phyloP scores from a whole-genome alignment of 331 rosid genomes.

The Malus hybrid region DNA sequence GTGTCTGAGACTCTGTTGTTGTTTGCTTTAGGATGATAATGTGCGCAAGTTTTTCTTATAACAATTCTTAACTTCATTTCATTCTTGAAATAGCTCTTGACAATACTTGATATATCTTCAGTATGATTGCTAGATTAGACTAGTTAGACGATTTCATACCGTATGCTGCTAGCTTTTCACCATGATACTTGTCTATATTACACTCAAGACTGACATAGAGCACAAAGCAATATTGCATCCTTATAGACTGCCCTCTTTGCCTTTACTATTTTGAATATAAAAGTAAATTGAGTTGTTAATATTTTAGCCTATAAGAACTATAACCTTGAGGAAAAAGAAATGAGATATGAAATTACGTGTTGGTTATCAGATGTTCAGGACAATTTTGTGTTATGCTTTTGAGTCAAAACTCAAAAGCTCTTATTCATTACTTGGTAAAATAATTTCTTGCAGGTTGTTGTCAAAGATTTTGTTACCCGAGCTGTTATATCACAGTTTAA shows the following conservation, averaged over 20 bases:
- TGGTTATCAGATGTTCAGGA: not conserved
- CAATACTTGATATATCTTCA: not conserved
- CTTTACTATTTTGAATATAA: not conserved
- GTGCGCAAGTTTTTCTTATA: not conserved
- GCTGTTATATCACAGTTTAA: slow-evolving; percentile 71
- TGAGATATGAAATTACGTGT: not conserved
- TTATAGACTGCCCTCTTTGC: not conserved
- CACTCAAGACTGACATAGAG: not conserved
- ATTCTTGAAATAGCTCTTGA: not conserved
- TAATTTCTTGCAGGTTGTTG: slow-evolving; percentile 61
- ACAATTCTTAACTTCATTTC: not conserved
- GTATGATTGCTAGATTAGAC: not conserved
- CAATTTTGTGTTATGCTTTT: not conserved
- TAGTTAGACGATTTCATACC: not conserved
- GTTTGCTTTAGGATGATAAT: not conserved
- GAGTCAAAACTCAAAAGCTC: not conserved
- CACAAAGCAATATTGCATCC: not conserved
- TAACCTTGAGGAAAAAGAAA: not conserved
- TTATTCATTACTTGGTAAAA: slow-evolving; percentile 16
- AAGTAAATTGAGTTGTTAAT: not conserved
- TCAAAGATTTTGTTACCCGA: slow-evolving; percentile 67
- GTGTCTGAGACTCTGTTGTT: not conserved
- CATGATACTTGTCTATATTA: not conserved
- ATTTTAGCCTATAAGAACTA: not conserved
- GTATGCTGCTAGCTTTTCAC: not conserved